A percentile compares a stretch with the other conserved stretches of the same genome.
These are phyloP conservation scores for Populus ilicifolia DNA, from an alignment of 345 rosid genomes.

Conservation along the genomic window DNA sequence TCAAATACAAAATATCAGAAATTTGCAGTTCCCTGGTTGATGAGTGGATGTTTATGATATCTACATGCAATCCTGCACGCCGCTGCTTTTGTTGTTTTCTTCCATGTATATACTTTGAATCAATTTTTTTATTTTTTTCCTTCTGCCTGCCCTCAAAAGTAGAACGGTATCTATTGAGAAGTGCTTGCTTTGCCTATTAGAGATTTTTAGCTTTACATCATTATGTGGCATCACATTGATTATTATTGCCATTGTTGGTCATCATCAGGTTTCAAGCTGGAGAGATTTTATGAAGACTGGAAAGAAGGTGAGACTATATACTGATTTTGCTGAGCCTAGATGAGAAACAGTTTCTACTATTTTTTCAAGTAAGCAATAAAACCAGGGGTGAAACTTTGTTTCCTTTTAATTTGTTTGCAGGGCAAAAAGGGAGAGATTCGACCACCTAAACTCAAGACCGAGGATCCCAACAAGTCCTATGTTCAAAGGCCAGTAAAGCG, in stretches of 20 bases:
- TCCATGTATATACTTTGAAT: too few species aligned
- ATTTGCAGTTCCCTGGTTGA: too few species aligned
- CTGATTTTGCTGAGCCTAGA: background rate
- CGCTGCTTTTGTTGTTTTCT: too few species aligned
- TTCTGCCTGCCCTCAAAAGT: too few species aligned
- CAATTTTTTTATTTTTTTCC: too few species aligned
- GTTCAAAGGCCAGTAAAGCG: constrained; percentile 92
- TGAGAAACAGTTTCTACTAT: background rate
- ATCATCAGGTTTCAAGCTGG: constrained; percentile 82
- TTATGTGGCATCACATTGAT: background rate
- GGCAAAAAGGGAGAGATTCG: constrained; percentile 87
- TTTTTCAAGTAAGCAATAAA: too few species aligned
- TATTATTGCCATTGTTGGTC: background rate
- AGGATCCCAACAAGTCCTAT: constrained; percentile 95
- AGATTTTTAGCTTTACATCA: background rate
- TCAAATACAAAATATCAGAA: too few species aligned
- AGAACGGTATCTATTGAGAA: too few species aligned
- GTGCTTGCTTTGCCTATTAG: too few species aligned
- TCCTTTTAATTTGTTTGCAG: constrained; percentile 25
- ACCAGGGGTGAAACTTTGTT: background rate
- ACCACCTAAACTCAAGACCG: constrained; percentile 94
- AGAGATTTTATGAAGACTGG: constrained; percentile 88
- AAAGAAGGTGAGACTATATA: constrained; percentile 61
- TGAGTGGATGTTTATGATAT: too few species aligned
- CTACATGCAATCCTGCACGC: too few species aligned